Evolutionary conservation across 257 asterid genomes (phyloP).

Genomic region (Echium plantagineum): DNA sequence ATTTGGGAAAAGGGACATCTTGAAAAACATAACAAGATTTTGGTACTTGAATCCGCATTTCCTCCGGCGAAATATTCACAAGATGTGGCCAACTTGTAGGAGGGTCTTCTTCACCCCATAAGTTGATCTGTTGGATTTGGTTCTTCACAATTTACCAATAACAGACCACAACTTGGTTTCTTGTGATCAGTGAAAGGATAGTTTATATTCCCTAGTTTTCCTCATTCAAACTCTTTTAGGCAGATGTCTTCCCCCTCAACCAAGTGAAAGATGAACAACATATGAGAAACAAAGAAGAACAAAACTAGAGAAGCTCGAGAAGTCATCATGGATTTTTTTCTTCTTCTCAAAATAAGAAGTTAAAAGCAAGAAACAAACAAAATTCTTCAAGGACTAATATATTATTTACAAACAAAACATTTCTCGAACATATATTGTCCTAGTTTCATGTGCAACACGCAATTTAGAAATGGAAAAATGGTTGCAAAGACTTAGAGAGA

Average conservation of each 20-base stretch:
- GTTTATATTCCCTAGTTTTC: conserved; percentile 8
- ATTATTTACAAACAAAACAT: background rate
- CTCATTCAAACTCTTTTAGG: conserved; percentile 13
- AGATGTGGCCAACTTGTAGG: conserved; percentile 1
- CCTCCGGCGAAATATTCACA: background rate
- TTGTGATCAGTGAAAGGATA: conserved; percentile 27
- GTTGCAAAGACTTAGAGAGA: conserved; percentile 1
- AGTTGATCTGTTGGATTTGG: conserved; percentile 14
- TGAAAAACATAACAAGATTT: conserved; percentile 10
- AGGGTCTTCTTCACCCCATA: conserved; percentile 1
- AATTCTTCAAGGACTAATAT: background rate
- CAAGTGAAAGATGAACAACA: background rate
- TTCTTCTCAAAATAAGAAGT: background rate
- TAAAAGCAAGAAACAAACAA: background rate
- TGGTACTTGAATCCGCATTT: conserved; percentile 1
- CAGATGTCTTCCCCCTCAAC: conserved; percentile 4
- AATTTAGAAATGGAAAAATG: conserved; percentile 15
- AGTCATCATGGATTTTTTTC: background rate
- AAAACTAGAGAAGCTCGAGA: background rate
- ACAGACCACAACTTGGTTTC: conserved; percentile 23
- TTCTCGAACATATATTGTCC: background rate
- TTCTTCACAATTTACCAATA: conserved; percentile 7
- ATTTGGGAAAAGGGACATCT: background rate
- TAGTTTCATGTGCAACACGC: conserved; percentile 11
- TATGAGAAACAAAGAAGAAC: conserved; percentile 1